Evolutionary conservation across 2,329 filamentous ascomycete genomes (phyloP), one percentile per base, ranked within the genome.

Genomic region (Escovopsis sp.): DNA sequence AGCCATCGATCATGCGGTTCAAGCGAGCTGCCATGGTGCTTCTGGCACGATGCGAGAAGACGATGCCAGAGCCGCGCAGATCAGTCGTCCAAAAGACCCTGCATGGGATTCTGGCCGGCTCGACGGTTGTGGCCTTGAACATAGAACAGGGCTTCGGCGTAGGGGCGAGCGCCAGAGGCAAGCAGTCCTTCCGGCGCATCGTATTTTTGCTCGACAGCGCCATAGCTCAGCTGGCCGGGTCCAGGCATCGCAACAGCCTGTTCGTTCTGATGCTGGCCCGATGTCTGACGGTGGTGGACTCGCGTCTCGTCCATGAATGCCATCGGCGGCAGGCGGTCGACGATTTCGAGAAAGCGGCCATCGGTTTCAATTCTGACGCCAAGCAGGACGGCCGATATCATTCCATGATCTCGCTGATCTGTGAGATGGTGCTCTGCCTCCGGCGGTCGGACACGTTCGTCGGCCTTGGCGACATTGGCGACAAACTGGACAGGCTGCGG

Each of bases 351-450:
- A 41, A 38, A 29, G 33, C 48, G 33, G 37, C 41, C 23, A 35
- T 35, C 16, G 38, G 35, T 32, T 34, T 44, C 19, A 39, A 41
- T 18, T 33, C 28, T 10, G 31, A 41, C 21, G 35, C 40, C 12
- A 41, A 45, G 30, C 34, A 37, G 5, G 33, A 32, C 25, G 14
- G 34, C 26, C 44, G 47, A 27, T 53, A 54, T 36, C 45, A 37
- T 5, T 48, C 53, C 25, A 43, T 58, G 0, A 47, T 60, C 5
- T 45, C 51, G 2, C 53, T 72, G 27, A 46, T 64, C 21, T 62
- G 61, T 38, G 61, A 58, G 6, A 49, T 70, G 10, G 62, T 67
- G 3, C 60, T 64, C 23, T 63, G 56, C 42, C 68, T 64, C 42
- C 58, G 62, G 13, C 61, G 62, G 38, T 53, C 55, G 16, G 54